These are phyloP conservation scores for Cunninghamia lanceolata DNA, from an alignment of 75 land plant genomes.

Conservation along the genomic window DNA sequence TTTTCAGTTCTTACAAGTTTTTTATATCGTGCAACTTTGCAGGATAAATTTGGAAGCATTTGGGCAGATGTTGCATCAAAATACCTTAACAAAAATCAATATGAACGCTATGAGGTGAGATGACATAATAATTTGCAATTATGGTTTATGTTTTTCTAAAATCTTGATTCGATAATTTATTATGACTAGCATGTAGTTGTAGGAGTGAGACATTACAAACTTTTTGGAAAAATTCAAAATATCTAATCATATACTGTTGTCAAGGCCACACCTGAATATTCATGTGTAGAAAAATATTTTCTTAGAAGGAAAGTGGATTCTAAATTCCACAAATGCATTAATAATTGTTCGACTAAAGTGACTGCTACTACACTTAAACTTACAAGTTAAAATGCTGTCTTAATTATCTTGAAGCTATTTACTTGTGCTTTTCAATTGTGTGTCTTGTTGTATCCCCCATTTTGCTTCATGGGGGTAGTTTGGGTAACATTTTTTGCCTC, in stretches of 20 bases:
- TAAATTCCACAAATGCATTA: background rate
- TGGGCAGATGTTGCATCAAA: slow-evolving; percentile 73
- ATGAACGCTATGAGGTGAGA: slow-evolving; percentile 72
- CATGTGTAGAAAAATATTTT: background rate
- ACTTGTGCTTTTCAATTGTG: too few species aligned
- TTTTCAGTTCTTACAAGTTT: background rate
- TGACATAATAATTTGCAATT: background rate
- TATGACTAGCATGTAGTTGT: background rate
- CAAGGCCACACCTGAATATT: background rate
- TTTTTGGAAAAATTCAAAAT: background rate
- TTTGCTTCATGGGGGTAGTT: too few species aligned
- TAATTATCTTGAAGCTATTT: too few species aligned
- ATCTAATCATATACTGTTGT: background rate
- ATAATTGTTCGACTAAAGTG: background rate
- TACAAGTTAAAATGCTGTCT: too few species aligned
- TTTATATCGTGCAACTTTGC: slow-evolving; percentile 11
- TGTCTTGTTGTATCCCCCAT: too few species aligned
- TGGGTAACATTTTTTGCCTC: too few species aligned
- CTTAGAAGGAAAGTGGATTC: background rate
- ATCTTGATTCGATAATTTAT: background rate
- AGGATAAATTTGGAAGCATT: slow-evolving; percentile 78
- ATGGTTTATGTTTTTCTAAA: background rate
- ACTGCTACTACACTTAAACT: background rate
- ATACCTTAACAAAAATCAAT: slow-evolving; percentile 72
- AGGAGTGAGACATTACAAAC: background rate